phyloP scores from a whole-genome alignment of 208 protist species.

The Phytomonas serpens region DNA sequence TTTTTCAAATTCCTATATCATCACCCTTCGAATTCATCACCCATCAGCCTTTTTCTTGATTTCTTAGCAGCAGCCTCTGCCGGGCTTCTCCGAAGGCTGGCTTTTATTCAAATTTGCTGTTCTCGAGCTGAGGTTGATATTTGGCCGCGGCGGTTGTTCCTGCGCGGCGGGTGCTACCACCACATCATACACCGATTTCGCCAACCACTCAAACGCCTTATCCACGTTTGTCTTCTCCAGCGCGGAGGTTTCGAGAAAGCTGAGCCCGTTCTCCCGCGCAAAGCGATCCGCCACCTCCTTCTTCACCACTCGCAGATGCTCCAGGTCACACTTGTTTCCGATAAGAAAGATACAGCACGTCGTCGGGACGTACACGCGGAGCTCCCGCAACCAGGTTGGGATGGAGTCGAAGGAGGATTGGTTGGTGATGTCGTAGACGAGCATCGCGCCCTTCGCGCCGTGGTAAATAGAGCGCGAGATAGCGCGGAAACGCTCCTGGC shows the following conservation, averaged over 20 bases:
- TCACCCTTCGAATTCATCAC: background rate
- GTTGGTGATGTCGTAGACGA: slow-evolving; percentile 99
- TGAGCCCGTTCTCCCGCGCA: slow-evolving; percentile 93
- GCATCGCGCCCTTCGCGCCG: slow-evolving; percentile 96
- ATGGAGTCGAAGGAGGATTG: slow-evolving; percentile 96
- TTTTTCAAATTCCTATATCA: slow-evolving; percentile 11
- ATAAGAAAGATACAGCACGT: slow-evolving; percentile 98
- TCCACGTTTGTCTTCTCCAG: slow-evolving; percentile 98
- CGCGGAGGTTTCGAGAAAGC: slow-evolving; percentile 98
- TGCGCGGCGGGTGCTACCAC: slow-evolving; percentile 58
- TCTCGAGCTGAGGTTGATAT: slow-evolving; percentile 21
- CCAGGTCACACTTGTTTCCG: slow-evolving; percentile 97
- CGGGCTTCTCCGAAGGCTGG: slow-evolving; percentile 26
- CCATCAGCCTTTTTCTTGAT: slow-evolving; percentile 17
- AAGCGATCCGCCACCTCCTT: slow-evolving; percentile 94
- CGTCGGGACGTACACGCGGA: slow-evolving; percentile 94
- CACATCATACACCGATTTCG: slow-evolving; percentile 90
- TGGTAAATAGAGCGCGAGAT: slow-evolving; percentile 97
- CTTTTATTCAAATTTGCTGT: slow-evolving; percentile 28
- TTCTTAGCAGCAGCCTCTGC: slow-evolving; percentile 38
- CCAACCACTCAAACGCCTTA: slow-evolving; percentile 97
- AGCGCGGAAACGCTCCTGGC: slow-evolving; percentile 98
- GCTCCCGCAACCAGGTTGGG: slow-evolving; percentile 97
- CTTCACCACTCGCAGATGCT: slow-evolving; percentile 88
- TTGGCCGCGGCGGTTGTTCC: slow-evolving; percentile 16